Evolutionary conservation across 257 asterid species (phyloP).

Genomic region (Coffea eugenioides): DNA sequence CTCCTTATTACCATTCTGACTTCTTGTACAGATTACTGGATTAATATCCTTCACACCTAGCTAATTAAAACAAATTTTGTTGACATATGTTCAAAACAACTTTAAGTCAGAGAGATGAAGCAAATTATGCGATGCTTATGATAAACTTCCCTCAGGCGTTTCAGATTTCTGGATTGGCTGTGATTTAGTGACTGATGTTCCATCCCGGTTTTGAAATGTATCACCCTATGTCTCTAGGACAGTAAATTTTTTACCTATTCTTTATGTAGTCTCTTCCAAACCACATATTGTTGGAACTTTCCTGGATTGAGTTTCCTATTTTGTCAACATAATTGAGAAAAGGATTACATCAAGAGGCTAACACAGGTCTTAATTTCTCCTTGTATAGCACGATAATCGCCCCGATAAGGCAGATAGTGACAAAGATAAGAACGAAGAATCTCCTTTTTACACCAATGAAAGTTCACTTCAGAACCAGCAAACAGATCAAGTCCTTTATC

Average conservation of each 20-base stretch:
- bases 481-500: slow-evolving; percentile 29
- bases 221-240: not conserved
- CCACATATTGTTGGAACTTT: not conserved
- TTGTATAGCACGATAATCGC: slow-evolving; percentile 35
- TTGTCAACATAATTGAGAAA: not conserved
- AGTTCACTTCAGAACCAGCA: slow-evolving; percentile 36
- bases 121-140: not conserved
- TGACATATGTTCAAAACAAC: not conserved
- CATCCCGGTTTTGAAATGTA: not conserved
- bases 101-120: not conserved
- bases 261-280: not conserved
- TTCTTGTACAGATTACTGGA: not conserved
- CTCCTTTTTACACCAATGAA: slow-evolving; percentile 22
- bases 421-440: slow-evolving; percentile 45
- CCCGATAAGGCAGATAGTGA: slow-evolving; percentile 42
- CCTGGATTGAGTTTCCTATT: not conserved
- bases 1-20: not conserved
- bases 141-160: not conserved
- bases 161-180: not conserved
- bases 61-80: not conserved
- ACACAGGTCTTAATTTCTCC: not conserved
- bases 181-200: not conserved
- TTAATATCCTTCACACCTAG: not conserved
- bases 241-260: not conserved
- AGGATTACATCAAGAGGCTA: not conserved